A percentile compares a stretch with the other conserved stretches of the same genome.
Evolutionary conservation across 164 flowering plant genomes (phyloP).

Genomic region (Sextonia rubra): DNA sequence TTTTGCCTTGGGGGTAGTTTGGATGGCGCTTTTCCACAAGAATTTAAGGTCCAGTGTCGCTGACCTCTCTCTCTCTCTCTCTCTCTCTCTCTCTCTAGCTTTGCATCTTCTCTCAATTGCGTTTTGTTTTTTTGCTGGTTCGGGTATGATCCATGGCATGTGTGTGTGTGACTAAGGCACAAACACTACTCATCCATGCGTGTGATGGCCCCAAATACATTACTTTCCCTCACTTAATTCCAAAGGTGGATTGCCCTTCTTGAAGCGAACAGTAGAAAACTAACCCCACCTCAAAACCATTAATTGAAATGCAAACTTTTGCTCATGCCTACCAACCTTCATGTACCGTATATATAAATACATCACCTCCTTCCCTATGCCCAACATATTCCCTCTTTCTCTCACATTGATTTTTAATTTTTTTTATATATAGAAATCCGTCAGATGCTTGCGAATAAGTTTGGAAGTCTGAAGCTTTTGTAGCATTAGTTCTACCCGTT

Average conservation of each 20-base stretch:
- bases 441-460: neutral
- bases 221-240: neutral
- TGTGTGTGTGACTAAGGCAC: neutral
- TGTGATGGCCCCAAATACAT: neutral
- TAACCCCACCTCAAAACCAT: neutral
- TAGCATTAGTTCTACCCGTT: neutral
- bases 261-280: neutral
- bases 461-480: neutral
- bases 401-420: neutral
- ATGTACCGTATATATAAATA: neutral
- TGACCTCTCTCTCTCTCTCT: too few relatives aligned
- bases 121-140: too few relatives aligned
- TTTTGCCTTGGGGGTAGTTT: constrained; percentile 33
- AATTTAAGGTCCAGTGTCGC: constrained; percentile 51
- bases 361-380: neutral
- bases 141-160: too few relatives aligned
- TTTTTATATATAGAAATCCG: too few relatives aligned
- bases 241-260: neutral
- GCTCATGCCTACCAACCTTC: neutral
- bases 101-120: too few relatives aligned
- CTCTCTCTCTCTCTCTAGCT: too few relatives aligned
- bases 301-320: neutral
- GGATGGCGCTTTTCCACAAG: constrained; percentile 40
- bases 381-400: neutral
- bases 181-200: too few relatives aligned